A percentile compares a stretch with the other conserved stretches of the same genome.
These are phyloP conservation scores for Drechslera avenae DNA, from an alignment of 2,329 filamentous ascomycete genomes.

Conservation along the genomic window DNA sequence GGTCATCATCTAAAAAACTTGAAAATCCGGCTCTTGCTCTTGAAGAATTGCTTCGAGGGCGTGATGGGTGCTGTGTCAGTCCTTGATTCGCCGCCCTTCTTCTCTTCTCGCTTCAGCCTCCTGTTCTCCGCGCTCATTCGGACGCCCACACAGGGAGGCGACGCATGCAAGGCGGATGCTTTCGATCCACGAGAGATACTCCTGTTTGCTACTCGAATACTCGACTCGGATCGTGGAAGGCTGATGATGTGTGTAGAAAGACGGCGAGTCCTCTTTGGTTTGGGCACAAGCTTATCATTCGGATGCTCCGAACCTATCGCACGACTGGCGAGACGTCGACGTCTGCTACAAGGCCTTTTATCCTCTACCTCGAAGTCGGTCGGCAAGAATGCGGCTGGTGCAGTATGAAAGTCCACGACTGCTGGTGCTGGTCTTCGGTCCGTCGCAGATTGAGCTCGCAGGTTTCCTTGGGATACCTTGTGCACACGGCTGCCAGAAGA, in stretches of 20 bases:
- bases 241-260: slow-evolving; percentile 41
- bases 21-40: slow-evolving; percentile 45
- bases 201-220: slow-evolving; percentile 21
- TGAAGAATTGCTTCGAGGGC: slow-evolving; percentile 38
- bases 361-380: slow-evolving; percentile 54
- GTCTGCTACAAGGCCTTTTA: slow-evolving; percentile 29
- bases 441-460: slow-evolving; percentile 29
- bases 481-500: slow-evolving; percentile 37
- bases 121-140: slow-evolving; percentile 19
- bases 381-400: slow-evolving; percentile 55
- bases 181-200: slow-evolving; percentile 28
- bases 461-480: slow-evolving; percentile 34
- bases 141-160: slow-evolving; percentile 15
- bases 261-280: slow-evolving; percentile 36
- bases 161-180: slow-evolving; percentile 21
- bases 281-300: slow-evolving; percentile 28
- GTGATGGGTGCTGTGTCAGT: slow-evolving; percentile 8
- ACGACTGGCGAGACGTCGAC: slow-evolving; percentile 36
- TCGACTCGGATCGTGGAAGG: slow-evolving; percentile 35
- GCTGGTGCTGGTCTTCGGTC: slow-evolving; percentile 38
- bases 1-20: slow-evolving; percentile 40
- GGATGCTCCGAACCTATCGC: slow-evolving; percentile 27
- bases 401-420: slow-evolving; percentile 55
- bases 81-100: slow-evolving; percentile 13
- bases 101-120: slow-evolving; percentile 22